A percentile compares a stretch with the other conserved stretches of the same genome.
Conservation (phyloP, 2,329 filamentous ascomycete genomes). For the Cladosporium sp. region DNA sequence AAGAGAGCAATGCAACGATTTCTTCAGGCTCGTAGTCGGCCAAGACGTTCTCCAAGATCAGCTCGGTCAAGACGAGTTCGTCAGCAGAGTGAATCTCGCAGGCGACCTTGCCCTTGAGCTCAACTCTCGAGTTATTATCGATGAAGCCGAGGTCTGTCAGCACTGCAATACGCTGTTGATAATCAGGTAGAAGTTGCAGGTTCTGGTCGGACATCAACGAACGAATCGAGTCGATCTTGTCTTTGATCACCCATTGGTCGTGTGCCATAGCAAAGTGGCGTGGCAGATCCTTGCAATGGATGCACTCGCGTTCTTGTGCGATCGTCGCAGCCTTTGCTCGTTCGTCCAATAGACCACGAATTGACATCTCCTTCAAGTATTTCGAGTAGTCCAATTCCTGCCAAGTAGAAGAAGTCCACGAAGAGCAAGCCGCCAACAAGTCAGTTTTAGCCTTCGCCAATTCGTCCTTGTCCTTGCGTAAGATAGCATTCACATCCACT, state of each 20-base stretch:
- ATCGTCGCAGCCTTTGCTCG: slow-evolving; percentile 59
- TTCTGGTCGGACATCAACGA: slow-evolving; percentile 94
- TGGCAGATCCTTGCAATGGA: slow-evolving; percentile 71
- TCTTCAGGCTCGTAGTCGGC: slow-evolving; percentile 94
- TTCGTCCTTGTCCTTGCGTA: slow-evolving; percentile 43
- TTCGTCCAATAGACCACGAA: slow-evolving; percentile 75
- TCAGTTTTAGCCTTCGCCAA: slow-evolving; percentile 62
- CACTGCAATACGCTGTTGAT: slow-evolving; percentile 89
- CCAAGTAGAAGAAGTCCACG: slow-evolving; percentile 73
- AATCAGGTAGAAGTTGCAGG: slow-evolving; percentile 89
- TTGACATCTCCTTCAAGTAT: slow-evolving; percentile 70
- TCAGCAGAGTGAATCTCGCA: slow-evolving; percentile 98
- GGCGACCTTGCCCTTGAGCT: slow-evolving; percentile 95
- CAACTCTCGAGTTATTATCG: slow-evolving; percentile 78
- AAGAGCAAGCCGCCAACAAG: slow-evolving; percentile 63
- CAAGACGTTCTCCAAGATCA: slow-evolving; percentile 93
- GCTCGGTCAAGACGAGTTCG: slow-evolving; percentile 90
- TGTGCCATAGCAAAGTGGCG: slow-evolving; percentile 97
- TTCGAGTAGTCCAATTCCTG: slow-evolving; percentile 77
- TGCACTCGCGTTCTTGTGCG: slow-evolving; percentile 62
- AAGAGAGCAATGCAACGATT: slow-evolving; percentile 87
- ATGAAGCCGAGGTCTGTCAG: slow-evolving; percentile 90
- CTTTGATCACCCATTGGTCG: slow-evolving; percentile 92
- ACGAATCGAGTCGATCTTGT: slow-evolving; percentile 83
- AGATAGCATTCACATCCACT: slow-evolving; percentile 36